Base-by-base conservation (phyloP, 495 filamentous ascomycete species). In the Hyaloscypha bicolor region DNA sequence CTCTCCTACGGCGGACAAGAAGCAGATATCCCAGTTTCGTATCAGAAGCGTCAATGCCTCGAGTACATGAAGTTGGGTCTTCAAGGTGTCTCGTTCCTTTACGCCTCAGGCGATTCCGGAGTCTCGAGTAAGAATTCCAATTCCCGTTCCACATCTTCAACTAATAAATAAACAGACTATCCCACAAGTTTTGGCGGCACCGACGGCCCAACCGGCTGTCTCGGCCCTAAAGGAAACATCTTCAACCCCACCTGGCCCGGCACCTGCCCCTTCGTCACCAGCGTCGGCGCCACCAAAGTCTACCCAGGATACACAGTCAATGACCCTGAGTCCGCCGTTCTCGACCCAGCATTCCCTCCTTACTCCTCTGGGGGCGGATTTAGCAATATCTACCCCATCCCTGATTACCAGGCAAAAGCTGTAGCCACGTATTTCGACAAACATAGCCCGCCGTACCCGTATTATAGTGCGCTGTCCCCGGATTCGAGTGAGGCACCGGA, bases 301-400 rank as follows among this genome's bases (percentile, higher is more conserved):
- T 69, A 71, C 51, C 58, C 68, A 25, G 67, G 63, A 12, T 14
- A 57, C 25, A 72, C 68, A 25, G 69, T 72, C 53, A 62, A 59
- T 63, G 71, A 79, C 35, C 70, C 70, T 45, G 76, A 79, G 70
- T 68, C 31, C 60, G 60, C 70, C 60, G 80, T 76, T 6, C 31
- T 62, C 25, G 55, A 60, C 22, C 60, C 32, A 63, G 82, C 29
- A 22, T 21, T 14, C 22, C 61, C 42, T 4, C 31, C 64, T 21
- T 67, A 39, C 14, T 68, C 66, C 6, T 86, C 83, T 11, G 87
- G 87, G 16, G 87, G 89, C 45, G 88, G 88, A 16, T 91, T 91
- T 76, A 87, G 83, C 70, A 90, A 91, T 72, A 77, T 90, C 70
- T 92, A 87, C 74, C 71, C 76, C n/a, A 72, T 79, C 4, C 87